Evolutionary conservation across 2,329 filamentous ascomycete genomes (phyloP), one percentile per base, ranked within the genome.

Genomic region (Fusarium falciforme): DNA sequence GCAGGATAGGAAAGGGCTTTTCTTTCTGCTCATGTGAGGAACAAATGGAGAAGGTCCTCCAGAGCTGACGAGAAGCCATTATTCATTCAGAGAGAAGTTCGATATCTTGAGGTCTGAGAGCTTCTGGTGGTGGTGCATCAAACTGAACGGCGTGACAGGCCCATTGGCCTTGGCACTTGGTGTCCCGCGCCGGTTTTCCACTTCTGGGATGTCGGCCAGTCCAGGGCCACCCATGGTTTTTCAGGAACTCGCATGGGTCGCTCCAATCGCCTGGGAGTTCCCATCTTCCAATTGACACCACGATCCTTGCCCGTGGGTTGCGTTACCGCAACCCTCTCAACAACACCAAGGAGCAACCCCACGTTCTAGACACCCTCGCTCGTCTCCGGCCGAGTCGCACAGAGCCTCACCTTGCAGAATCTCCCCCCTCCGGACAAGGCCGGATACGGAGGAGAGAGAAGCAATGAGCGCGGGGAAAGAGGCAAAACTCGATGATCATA

Each of bases 331-430:
- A 52, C 47, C 47, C 27, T 52, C 47, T 52, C 61, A 49, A 22
- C 58, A 49, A 57, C 70, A 70, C 68, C 65, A 66, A 49, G n/a
- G 29, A 42, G 47, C 38, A 61, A 71, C 73, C 52, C 66, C 66
- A 65, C 58, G 70, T 67, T 75, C 74, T 76, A 66, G 71, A 73
- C 64, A 54, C 54, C 35, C 36, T 73, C 64, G 63, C 74, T 66
- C 63, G 72, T 75, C 58, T 71, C 72, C 64, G 64, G 57, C 72
- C 61, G 67, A 54, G 61, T 69, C 57, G 62, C 42, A 44, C 54
- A 55, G 47, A 54, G 67, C 61, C 58, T 71, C 72, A 68, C 44
- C 22, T 47, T 47, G 35, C 55, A 38, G 17, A 38, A 44, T 33
- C 10, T 44, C 49, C 14, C 35, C n/a, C 31, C 49, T 20, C 27